Percentiles rank a stretch among this genome's conserved stretches.
These are phyloP conservation scores for Solidago caesia DNA, from an alignment of 129 eudicot genomes.

Conservation along the genomic window DNA sequence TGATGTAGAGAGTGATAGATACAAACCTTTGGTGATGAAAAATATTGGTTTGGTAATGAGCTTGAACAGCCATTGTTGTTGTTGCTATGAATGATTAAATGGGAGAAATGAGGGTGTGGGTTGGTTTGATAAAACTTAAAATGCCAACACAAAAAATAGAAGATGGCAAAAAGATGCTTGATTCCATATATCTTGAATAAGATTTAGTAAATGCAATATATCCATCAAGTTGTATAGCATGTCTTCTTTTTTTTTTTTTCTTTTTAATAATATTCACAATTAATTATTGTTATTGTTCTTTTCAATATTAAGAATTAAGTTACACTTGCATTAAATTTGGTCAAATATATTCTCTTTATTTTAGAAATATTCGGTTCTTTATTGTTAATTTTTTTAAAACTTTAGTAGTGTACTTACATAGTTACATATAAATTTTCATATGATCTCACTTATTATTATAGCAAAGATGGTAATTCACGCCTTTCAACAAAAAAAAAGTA, in stretches of 20 bases:
- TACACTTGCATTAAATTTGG: not conserved
- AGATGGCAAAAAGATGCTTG: conserved; percentile 12
- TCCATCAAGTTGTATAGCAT: not conserved
- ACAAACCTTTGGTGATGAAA: conserved; percentile 45
- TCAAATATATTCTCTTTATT: not conserved
- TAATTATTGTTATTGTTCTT: not conserved
- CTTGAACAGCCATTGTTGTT: conserved; percentile 46
- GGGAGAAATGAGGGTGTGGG: conserved; percentile 5
- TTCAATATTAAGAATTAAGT: not conserved
- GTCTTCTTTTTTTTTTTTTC: too few species aligned
- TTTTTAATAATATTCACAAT: not conserved
- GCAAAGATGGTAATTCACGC: too few species aligned
- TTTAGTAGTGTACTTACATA: too few species aligned
- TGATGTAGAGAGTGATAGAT: not conserved
- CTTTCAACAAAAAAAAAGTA: too few species aligned
- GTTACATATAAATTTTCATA: too few species aligned
- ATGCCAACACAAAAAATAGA: conserved; percentile 31
- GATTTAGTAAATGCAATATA: not conserved
- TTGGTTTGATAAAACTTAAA: conserved; percentile 30
- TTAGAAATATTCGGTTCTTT: not conserved
- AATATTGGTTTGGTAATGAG: conserved; percentile 55
- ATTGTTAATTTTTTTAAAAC: too few species aligned
- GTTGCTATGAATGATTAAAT: conserved; percentile 5
- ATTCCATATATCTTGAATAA: conserved; percentile 5
- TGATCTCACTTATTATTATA: too few species aligned